Evolutionary conservation across 2,329 filamentous ascomycete genomes (phyloP).

Genomic region (Fragosphaeria purpurea): DNA sequence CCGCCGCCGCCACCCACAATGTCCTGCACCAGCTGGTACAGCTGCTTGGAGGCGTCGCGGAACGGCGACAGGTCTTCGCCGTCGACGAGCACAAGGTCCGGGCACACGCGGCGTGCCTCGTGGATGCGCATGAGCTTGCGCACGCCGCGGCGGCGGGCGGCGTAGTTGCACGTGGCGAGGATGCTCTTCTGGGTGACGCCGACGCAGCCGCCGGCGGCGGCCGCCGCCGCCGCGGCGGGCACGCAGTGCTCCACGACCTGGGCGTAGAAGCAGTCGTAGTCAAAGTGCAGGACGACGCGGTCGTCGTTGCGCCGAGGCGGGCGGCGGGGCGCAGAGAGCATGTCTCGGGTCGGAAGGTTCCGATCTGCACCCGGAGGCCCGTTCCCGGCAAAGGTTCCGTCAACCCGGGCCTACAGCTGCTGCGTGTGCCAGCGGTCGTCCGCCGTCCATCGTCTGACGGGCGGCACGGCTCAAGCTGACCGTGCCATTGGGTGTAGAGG

Average conservation of each 20-base stretch:
- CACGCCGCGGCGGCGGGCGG: constrained; percentile 62
- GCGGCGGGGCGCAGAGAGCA: too few relatives aligned
- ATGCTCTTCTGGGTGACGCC: constrained; percentile 92
- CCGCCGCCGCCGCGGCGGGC: constrained; percentile 50
- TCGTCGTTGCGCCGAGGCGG: constrained; percentile 39
- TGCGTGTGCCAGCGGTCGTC: too few relatives aligned
- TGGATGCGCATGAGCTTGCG: constrained; percentile 77
- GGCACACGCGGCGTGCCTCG: constrained; percentile 71
- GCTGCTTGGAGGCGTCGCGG: constrained; percentile 71
- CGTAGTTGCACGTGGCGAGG: constrained; percentile 88
- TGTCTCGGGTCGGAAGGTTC: too few relatives aligned
- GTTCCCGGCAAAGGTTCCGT: too few relatives aligned
- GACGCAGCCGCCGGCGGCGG: constrained; percentile 60
- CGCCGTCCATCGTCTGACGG: too few relatives aligned
- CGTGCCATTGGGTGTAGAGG: too few relatives aligned
- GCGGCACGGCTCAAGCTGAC: too few relatives aligned
- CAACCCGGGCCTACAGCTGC: too few relatives aligned
- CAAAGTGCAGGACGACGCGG: constrained; percentile 72
- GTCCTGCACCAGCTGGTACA: constrained; percentile 62
- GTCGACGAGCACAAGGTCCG: constrained; percentile 74
- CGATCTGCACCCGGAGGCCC: too few relatives aligned
- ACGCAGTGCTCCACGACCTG: constrained; percentile 65
- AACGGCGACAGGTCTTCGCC: constrained; percentile 83
- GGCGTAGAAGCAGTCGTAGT: constrained; percentile 91
- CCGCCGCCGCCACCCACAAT: constrained; percentile 52